Percentiles rank a stretch among this genome's conserved stretches.
Evolutionary conservation across 192 early-diverging fungal genomes (phyloP).

Genomic region (Gamsiella multidivaricata): DNA sequence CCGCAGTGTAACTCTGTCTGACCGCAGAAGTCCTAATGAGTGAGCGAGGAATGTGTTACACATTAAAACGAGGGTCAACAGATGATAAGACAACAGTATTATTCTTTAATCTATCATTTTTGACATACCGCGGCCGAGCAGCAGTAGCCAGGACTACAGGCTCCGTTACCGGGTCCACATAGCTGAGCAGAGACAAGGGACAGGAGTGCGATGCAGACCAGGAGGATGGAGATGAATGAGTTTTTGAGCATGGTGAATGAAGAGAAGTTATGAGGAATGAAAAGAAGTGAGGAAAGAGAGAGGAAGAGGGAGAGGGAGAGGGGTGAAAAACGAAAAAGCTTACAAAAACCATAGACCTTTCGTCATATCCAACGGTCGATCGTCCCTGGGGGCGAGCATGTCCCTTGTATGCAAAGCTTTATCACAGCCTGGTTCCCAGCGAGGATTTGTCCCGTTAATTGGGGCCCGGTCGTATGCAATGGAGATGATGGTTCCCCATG

Average conservation of each 20-base stretch:
- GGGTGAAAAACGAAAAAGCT: background rate
- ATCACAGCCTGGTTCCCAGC: too few relatives aligned
- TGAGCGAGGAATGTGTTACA: background rate
- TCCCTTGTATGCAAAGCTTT: too few relatives aligned
- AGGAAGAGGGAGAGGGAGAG: background rate
- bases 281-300: background rate
- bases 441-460: too few relatives aligned
- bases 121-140: conserved; percentile 28
- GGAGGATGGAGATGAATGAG: conserved; percentile 7
- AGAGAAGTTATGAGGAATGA: background rate
- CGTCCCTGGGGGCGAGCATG: too few relatives aligned
- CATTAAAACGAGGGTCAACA: too few relatives aligned
- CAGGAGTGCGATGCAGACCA: conserved; percentile 18
- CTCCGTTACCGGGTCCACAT: conserved; percentile 18
- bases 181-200: conserved; percentile 18
- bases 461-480: too few relatives aligned
- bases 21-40: conserved; percentile 38
- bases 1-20: conserved; percentile 11
- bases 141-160: conserved; percentile 5
- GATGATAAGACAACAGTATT: background rate
- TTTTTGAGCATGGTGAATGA: conserved; percentile 8
- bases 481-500: too few relatives aligned
- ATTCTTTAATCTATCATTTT: background rate
- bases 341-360: too few relatives aligned
- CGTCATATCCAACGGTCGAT: too few relatives aligned